Conservation (phyloP, 2,329 filamentous ascomycete species). For the Camptophora hylomeconis region DNA sequence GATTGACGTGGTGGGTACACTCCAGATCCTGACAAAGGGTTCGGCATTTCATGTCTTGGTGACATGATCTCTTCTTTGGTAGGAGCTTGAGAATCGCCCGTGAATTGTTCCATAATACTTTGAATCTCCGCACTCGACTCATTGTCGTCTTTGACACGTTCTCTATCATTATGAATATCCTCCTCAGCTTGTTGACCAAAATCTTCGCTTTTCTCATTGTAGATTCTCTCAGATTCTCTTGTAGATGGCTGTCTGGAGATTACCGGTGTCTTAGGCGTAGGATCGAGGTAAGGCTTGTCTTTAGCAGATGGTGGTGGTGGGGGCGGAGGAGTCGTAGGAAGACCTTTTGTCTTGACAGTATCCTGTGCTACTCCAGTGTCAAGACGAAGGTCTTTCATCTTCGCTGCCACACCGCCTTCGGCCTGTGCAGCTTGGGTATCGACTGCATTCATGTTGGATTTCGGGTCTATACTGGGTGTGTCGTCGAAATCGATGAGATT, state of each 20-base stretch:
- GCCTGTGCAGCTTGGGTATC: too few species aligned
- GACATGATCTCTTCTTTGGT: conserved; percentile 83
- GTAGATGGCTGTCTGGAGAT: conserved; percentile 26
- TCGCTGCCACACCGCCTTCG: too few species aligned
- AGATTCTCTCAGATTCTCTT: conserved; percentile 8
- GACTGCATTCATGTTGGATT: too few species aligned
- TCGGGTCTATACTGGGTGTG: too few species aligned
- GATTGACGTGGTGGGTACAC: conserved; percentile 71
- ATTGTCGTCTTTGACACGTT: conserved; percentile 53
- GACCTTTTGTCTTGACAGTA: too few species aligned
- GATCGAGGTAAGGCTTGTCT: conserved; percentile 39
- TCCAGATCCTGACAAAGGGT: conserved; percentile 56
- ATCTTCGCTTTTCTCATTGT: conserved; percentile 17
- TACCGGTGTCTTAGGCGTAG: conserved; percentile 33
- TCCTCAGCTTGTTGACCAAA: conserved; percentile 38
- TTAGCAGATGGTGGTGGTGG: conserved; percentile 31
- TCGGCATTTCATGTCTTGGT: conserved; percentile 68
- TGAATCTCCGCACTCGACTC: conserved; percentile 78
- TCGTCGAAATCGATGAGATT: too few species aligned
- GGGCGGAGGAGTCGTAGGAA: conserved; percentile 27
- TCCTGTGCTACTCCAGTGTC: background rate
- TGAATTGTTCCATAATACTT: conserved; percentile 95
- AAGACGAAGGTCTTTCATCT: conserved; percentile 4
- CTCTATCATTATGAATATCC: conserved; percentile 41
- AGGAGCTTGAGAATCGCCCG: conserved; percentile 57